Evolutionary conservation across 1,284 basidiomycete species (phyloP), one percentile per base, ranked within the genome.

Genomic region (Tylopilus orsonianus): DNA sequence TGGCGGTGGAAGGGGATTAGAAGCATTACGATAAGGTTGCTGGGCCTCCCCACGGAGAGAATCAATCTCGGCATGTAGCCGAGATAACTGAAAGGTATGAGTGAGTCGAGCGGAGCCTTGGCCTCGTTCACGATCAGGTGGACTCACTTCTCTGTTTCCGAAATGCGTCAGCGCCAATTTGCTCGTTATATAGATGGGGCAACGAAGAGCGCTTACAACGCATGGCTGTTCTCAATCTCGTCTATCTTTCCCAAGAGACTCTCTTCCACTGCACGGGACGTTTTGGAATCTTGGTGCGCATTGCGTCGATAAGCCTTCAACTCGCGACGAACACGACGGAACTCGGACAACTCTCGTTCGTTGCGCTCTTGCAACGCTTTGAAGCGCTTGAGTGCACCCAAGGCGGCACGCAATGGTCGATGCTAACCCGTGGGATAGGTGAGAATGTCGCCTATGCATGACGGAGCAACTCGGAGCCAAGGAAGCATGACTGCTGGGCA

Each of bases 1-100:
- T n/a, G 77, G 76, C 36, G 67, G 60, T 22, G 77, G 77, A 8
- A 78, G 68, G 5, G 76, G 76, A 56, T 78, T 79, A 40, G 53
- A 55, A 50, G 50, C 35, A 43, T 65, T 67, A 38, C 39, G 55
- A 52, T 50, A 56, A 37, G 53, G 47, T 4, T 48, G 44, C 29
- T 52, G 55, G 22, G 33, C 34, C 16, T 53, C 51, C 16, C 59
- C 50, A 42, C 58, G 62, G 16, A 65, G 50, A 18, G 64, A 53
- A 46, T 63, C 49, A 37, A 74, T 53, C 51, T 72, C 65, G 42
- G 58, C 48, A 30, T 62, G 61, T 23, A 69, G 55, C 37, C 48
- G 54, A 52, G 65, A 66, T 41, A 67, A 41, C 67, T 66, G 55
- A 45, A 62, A 63, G 52, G 39, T 42, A 45, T 20, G 47, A 52